These are phyloP conservation scores for Cryptococcus depauperatus DNA, from an alignment of 1,284 basidiomycete species.

Conservation along the genomic window DNA sequence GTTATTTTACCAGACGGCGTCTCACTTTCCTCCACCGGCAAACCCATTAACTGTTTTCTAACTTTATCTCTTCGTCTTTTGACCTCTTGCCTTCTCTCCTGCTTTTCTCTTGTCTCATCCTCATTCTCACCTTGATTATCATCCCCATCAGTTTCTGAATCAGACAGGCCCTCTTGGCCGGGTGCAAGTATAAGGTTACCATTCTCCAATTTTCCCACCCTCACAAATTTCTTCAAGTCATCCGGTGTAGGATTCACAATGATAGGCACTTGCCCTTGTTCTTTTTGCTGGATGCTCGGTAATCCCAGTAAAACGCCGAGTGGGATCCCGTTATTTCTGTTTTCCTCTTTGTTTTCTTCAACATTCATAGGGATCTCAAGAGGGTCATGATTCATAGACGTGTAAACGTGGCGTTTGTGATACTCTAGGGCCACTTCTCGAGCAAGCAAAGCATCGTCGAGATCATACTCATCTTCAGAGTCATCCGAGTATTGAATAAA, in stretches of 20 bases:
- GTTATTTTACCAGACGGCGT: constrained; percentile 1
- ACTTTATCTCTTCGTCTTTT: constrained; percentile 13
- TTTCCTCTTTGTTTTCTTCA: constrained; percentile 6
- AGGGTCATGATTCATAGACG: constrained; percentile 21
- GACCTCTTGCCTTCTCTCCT: constrained; percentile 7
- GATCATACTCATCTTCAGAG: constrained; percentile 40
- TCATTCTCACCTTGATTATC: constrained; percentile 4
- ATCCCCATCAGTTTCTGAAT: constrained; percentile 16
- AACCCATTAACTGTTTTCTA: constrained; percentile 16
- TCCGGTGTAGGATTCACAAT: constrained; percentile 40
- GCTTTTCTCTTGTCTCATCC: constrained; percentile 6
- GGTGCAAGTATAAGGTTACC: constrained; percentile 42
- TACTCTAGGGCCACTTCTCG: constrained; percentile 40
- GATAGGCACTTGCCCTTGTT: constrained; percentile 14
- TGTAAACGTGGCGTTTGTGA: constrained; percentile 29
- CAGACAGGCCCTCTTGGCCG: constrained; percentile 27
- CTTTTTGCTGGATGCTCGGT: constrained; percentile 22
- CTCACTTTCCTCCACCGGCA: constrained; percentile 4
- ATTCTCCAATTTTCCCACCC: constrained; percentile 41
- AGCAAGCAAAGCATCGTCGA: constrained; percentile 38
- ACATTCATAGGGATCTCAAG: constrained; percentile 3
- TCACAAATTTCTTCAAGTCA: constrained; percentile 34
- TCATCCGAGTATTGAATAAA: constrained; percentile 26
- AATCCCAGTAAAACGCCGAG: constrained; percentile 33
- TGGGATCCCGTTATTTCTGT: neutral